These are phyloP conservation scores for Hypericum perforatum DNA, from an alignment of 345 rosid genomes.

Conservation along the genomic window DNA sequence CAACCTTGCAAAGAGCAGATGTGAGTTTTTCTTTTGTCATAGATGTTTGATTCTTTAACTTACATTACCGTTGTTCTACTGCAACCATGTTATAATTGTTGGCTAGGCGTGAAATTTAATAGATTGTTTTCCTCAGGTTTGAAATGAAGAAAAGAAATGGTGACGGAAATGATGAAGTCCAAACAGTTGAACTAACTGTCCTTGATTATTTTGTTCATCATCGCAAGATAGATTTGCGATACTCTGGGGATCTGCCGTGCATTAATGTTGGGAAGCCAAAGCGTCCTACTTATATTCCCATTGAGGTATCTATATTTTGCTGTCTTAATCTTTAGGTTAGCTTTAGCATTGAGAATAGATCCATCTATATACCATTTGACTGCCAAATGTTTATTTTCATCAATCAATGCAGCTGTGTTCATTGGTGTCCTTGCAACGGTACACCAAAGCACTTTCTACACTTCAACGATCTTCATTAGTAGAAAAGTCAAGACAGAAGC, in stretches of 20 bases:
- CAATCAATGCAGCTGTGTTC: slow-evolving; percentile 44
- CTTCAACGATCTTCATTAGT: slow-evolving; percentile 73
- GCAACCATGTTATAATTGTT: no score
- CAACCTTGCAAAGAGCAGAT: slow-evolving; percentile 36
- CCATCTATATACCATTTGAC: no score
- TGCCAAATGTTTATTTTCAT: neutral
- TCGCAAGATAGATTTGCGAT: slow-evolving; percentile 42
- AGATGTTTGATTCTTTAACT: no score
- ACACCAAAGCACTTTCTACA: slow-evolving; percentile 60
- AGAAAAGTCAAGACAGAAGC: slow-evolving; percentile 92
- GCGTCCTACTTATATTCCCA: slow-evolving; percentile 68
- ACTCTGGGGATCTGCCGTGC: slow-evolving; percentile 73
- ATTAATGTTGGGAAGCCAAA: slow-evolving; percentile 90
- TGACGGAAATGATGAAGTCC: slow-evolving; percentile 16
- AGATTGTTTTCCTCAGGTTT: slow-evolving; percentile 36
- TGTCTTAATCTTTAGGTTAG: neutral
- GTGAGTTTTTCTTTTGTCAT: slow-evolving; percentile 10
- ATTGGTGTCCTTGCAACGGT: slow-evolving; percentile 76
- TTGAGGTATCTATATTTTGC: slow-evolving; percentile 39
- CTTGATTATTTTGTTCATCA: slow-evolving; percentile 52
- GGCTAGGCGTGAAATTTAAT: no score
- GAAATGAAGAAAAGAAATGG: slow-evolving; percentile 31
- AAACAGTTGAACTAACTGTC: slow-evolving; percentile 45
- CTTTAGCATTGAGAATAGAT: neutral
- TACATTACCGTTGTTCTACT: neutral